Conservation (phyloP, 257 asterid species). For the Osmanthus fragrans region DNA sequence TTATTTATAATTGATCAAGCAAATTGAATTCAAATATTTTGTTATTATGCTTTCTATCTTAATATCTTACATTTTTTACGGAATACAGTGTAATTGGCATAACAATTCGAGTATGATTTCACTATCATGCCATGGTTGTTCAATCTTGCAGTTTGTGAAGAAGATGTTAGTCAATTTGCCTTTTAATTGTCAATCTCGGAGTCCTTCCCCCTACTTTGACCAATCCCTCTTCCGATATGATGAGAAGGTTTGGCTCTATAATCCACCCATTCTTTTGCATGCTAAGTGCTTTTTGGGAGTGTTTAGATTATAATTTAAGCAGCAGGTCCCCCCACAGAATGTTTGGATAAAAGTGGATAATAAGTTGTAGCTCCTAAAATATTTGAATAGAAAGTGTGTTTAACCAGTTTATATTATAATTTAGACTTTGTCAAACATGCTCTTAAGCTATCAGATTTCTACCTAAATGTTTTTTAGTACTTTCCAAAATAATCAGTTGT, state of each 20-base stretch:
- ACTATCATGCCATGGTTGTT: conserved; percentile 9
- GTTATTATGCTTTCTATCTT: neutral
- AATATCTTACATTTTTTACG: neutral
- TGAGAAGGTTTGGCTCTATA: conserved; percentile 69
- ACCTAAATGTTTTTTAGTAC: neutral
- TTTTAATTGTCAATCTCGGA: conserved; percentile 82
- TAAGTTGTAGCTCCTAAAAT: too few relatives aligned
- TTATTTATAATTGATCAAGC: conserved; percentile 3
- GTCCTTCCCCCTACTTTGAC: conserved; percentile 97
- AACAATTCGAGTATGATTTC: neutral
- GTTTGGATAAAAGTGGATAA: too few relatives aligned
- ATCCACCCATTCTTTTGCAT: conserved; percentile 14
- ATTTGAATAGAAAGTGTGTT: too few relatives aligned
- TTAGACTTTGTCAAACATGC: too few relatives aligned
- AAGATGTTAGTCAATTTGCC: conserved; percentile 78
- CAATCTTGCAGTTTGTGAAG: conserved; percentile 76
- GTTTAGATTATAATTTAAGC: too few relatives aligned
- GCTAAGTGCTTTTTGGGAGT: neutral
- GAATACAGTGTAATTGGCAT: neutral
- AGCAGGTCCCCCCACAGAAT: neutral
- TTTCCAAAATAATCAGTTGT: neutral
- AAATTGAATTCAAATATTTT: conserved; percentile 4
- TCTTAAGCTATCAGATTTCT: neutral
- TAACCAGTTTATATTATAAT: too few relatives aligned
- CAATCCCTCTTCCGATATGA: conserved; percentile 91